phyloP scores from a whole-genome alignment of 2,329 filamentous ascomycete genomes.

The Daldinia sp. region DNA sequence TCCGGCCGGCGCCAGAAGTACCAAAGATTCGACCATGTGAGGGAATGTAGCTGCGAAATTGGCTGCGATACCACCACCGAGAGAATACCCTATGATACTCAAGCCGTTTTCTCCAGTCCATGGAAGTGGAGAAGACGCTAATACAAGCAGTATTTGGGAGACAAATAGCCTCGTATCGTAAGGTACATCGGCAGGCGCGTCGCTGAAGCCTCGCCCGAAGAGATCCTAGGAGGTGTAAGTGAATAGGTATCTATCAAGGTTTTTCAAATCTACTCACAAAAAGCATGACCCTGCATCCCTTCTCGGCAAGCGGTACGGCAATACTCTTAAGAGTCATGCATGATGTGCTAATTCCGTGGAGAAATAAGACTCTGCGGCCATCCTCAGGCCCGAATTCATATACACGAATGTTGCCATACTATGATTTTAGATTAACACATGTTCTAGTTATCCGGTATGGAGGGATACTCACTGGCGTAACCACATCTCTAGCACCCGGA shows the following conservation, averaged over 20 bases:
- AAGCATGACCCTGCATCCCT: slow-evolving; percentile 81
- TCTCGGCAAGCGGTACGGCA: slow-evolving; percentile 70
- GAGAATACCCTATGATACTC: slow-evolving; percentile 78
- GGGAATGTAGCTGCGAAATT: slow-evolving; percentile 80
- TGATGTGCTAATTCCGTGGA: slow-evolving; percentile 87
- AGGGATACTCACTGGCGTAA: slow-evolving; percentile 63
- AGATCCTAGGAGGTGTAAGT: slow-evolving; percentile 60
- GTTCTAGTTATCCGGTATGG: neutral
- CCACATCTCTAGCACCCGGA: slow-evolving; percentile 76
- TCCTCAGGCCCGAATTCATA: slow-evolving; percentile 83
- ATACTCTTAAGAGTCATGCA: slow-evolving; percentile 75
- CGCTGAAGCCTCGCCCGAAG: slow-evolving; percentile 73
- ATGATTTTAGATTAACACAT: slow-evolving; percentile 1
- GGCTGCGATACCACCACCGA: slow-evolving; percentile 80
- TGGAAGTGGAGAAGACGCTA: slow-evolving; percentile 73
- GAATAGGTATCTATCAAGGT: neutral
- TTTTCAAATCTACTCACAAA: slow-evolving; percentile 60
- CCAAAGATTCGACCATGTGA: slow-evolving; percentile 70
- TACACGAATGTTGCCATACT: slow-evolving; percentile 77
- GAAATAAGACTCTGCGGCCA: slow-evolving; percentile 77
- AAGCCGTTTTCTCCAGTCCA: slow-evolving; percentile 71
- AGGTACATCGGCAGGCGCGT: slow-evolving; percentile 69
- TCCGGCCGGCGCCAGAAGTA: slow-evolving; percentile 82
- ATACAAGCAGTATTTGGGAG: slow-evolving; percentile 73
- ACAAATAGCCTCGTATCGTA: slow-evolving; percentile 79